A percentile compares a stretch with the other conserved stretches of the same genome.
These are phyloP conservation scores for Malus sylvestris DNA, from an alignment of 306 rosid genomes.

Conservation along the genomic window DNA sequence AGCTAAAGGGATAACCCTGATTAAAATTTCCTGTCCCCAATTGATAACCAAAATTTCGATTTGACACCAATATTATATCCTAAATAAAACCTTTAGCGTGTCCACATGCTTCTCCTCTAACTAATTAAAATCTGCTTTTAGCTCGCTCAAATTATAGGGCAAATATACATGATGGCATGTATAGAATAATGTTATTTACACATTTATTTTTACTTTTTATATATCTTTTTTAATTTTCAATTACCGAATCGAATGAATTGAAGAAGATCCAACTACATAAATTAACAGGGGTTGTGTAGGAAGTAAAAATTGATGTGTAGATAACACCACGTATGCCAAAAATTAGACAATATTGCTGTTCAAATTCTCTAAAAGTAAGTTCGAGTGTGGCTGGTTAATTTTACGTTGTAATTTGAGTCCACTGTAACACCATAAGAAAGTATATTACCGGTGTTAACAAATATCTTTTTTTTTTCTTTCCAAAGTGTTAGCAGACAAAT, in stretches of 20 bases:
- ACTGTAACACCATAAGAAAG: neutral
- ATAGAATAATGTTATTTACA: too few relatives aligned
- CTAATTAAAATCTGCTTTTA: neutral
- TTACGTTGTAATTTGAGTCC: too few relatives aligned
- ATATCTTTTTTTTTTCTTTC: too few relatives aligned
- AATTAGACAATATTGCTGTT: too few relatives aligned
- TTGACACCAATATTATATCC: slow-evolving; percentile 34
- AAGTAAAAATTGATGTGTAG: too few relatives aligned
- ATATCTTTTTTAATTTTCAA: fast-evolving
- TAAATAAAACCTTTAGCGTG: slow-evolving; percentile 20
- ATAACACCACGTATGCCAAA: neutral
- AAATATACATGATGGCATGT: neutral
- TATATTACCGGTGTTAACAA: too few relatives aligned
- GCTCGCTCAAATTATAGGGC: neutral
- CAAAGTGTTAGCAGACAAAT: neutral
- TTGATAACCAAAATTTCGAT: slow-evolving; percentile 30
- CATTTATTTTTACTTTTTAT: fast-evolving
- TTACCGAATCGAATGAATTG: fast-evolving
- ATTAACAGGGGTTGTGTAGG: too few relatives aligned
- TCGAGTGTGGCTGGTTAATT: too few relatives aligned
- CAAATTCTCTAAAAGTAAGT: neutral
- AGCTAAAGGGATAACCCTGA: slow-evolving; percentile 16
- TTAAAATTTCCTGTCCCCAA: slow-evolving; percentile 46
- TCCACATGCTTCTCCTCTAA: slow-evolving; percentile 24
- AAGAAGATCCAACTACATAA: too few relatives aligned